Evolutionary conservation across 768 basidiomycete species (phyloP).

Genomic region (Tubosaeta sp.): DNA sequence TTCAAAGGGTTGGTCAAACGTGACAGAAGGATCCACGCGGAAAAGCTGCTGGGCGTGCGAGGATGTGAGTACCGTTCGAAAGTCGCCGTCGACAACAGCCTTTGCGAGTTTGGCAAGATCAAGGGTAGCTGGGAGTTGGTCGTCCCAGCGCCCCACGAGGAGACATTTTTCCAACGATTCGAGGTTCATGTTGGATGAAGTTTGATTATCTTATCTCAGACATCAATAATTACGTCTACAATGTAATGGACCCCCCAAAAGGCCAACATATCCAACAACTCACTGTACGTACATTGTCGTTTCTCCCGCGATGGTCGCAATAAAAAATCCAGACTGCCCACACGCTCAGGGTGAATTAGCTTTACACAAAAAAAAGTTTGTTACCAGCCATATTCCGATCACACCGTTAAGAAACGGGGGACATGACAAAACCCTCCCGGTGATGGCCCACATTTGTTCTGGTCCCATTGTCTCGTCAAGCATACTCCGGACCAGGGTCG

Average conservation of each 20-base stretch:
- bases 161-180: slow-evolving; percentile 50
- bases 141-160: slow-evolving; percentile 47
- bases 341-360: background rate
- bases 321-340: background rate
- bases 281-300: background rate
- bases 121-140: slow-evolving; percentile 15
- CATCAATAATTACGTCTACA: too few relatives aligned
- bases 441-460: too few relatives aligned
- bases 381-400: background rate
- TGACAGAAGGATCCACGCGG: slow-evolving; percentile 22
- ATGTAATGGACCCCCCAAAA: too few relatives aligned
- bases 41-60: slow-evolving; percentile 41
- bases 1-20: slow-evolving; percentile 39
- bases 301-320: background rate
- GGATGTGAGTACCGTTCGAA: slow-evolving; percentile 50
- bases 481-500: background rate
- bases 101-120: slow-evolving; percentile 41
- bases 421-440: background rate
- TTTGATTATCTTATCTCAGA: slow-evolving; percentile 3
- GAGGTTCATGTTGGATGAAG: slow-evolving; percentile 12
- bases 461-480: background rate
- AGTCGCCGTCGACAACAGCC: slow-evolving; percentile 56
- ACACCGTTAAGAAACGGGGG: too few relatives aligned
- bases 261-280: background rate
- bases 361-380: background rate